phyloP scores from a whole-genome alignment of 2,329 filamentous ascomycete species.

The Leptographium flavum region DNA sequence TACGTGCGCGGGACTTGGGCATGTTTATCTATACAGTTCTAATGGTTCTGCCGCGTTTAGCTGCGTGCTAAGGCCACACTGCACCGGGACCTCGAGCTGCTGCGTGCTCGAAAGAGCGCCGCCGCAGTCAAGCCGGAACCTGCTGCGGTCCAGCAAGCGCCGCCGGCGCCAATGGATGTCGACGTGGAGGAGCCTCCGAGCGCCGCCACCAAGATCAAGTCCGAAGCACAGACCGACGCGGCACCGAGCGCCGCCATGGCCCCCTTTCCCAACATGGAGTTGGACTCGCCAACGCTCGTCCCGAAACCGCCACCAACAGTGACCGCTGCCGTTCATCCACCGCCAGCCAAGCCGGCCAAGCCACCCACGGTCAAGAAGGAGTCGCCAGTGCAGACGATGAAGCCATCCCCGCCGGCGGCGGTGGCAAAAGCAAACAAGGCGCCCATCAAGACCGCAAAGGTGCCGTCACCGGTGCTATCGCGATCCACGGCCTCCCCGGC shows the following conservation, averaged over 20 bases:
- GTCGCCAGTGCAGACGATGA: slow-evolving; percentile 10
- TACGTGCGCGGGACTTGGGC: slow-evolving; percentile 17
- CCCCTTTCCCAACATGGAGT: slow-evolving; percentile 42
- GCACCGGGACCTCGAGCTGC: slow-evolving; percentile 35
- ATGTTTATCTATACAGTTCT: neutral
- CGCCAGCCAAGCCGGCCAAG: neutral
- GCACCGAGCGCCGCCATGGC: slow-evolving; percentile 21
- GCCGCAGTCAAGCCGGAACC: slow-evolving; percentile 11
- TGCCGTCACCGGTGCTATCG: slow-evolving; percentile 5
- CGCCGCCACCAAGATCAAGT: slow-evolving; percentile 17
- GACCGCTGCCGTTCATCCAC: slow-evolving; percentile 3
- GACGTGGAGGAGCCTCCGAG: slow-evolving; percentile 14
- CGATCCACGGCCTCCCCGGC: slow-evolving; percentile 1
- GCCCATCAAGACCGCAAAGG: slow-evolving; percentile 1
- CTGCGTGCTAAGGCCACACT: slow-evolving; percentile 39
- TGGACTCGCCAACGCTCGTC: slow-evolving; percentile 20
- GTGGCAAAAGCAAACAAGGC: neutral
- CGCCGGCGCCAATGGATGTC: slow-evolving; percentile 16
- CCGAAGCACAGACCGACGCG: slow-evolving; percentile 18
- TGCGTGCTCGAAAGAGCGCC: slow-evolving; percentile 17
- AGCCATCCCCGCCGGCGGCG: slow-evolving; percentile 9
- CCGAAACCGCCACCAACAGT: neutral
- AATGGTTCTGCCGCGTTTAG: slow-evolving; percentile 14
- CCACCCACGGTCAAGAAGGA: slow-evolving; percentile 4
- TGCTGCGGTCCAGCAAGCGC: slow-evolving; percentile 10